Percentiles rank a stretch among this genome's conserved stretches.
These are phyloP conservation scores for Pseudodiploospora longispora DNA, from an alignment of 2,329 filamentous ascomycete species.

Conservation along the genomic window DNA sequence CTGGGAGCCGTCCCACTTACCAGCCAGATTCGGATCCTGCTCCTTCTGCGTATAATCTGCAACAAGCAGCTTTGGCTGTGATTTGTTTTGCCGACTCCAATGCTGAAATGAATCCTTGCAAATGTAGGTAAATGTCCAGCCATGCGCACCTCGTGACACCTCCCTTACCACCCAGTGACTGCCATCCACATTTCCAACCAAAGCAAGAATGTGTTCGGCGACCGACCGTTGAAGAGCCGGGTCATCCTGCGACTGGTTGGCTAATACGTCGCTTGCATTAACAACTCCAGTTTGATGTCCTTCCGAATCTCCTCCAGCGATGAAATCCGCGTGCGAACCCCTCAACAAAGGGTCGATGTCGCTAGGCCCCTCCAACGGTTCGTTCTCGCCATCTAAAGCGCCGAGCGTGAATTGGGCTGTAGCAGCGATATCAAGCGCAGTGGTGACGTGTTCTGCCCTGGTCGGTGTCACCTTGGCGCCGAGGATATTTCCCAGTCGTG, in stretches of 20 bases:
- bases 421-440: slow-evolving; percentile 38
- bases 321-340: slow-evolving; percentile 15
- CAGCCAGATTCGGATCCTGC: slow-evolving; percentile 35
- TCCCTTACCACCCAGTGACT: slow-evolving; percentile 41
- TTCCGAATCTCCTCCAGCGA: slow-evolving; percentile 6
- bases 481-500: slow-evolving; percentile 34
- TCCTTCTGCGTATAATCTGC: slow-evolving; percentile 42
- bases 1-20: slow-evolving; percentile 24
- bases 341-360: slow-evolving; percentile 27
- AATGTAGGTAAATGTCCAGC: slow-evolving; percentile 46
- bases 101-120: slow-evolving; percentile 45
- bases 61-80: slow-evolving; percentile 30
- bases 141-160: slow-evolving; percentile 35
- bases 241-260: slow-evolving; percentile 41
- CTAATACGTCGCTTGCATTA: slow-evolving; percentile 35
- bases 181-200: slow-evolving; percentile 36
- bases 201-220: slow-evolving; percentile 38
- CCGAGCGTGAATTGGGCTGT: slow-evolving; percentile 35
- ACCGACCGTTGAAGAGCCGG: slow-evolving; percentile 41
- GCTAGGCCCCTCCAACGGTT: slow-evolving; percentile 21
- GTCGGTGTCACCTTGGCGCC: slow-evolving; percentile 35
- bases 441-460: slow-evolving; percentile 41
- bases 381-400: slow-evolving; percentile 29
- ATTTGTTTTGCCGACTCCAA: slow-evolving; percentile 43
- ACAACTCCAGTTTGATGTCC: slow-evolving; percentile 30